Evolutionary conservation across 192 early-diverging fungal species (phyloP), one percentile per base, ranked within the genome.

Genomic region (Coemansia sp.): DNA sequence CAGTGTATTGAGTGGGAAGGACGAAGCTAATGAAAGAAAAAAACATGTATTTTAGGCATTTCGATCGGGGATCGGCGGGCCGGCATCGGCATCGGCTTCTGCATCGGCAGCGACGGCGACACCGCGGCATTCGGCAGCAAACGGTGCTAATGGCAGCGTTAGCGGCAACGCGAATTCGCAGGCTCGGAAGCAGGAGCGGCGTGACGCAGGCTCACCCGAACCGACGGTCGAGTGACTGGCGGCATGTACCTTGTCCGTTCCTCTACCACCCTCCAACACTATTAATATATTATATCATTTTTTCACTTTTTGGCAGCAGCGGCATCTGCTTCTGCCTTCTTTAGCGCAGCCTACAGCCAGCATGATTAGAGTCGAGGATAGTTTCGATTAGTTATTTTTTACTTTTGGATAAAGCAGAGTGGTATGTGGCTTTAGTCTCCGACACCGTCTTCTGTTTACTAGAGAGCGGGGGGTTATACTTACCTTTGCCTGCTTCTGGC

Each of bases 401-500:
- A 40, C 41, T 22, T 60, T 47, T n/a, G 14, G 27, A 53, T 21
- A 18, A n/a, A 53, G 51, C 39, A 40, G 14, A 40, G 6, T 13
- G 18, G 5, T 21, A n/a, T n/a, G n/a, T n/a, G n/a, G n/a, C n/a
- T n/a, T n/a, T n/a, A n/a, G n/a, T n/a, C n/a, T n/a, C n/a, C n/a
- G n/a, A n/a, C n/a, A n/a, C n/a, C n/a, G n/a, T n/a, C n/a, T n/a
- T n/a, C n/a, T n/a, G n/a, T n/a, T n/a, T n/a, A n/a, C n/a, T n/a
- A n/a, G n/a, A n/a, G n/a, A n/a, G n/a, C n/a, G 34, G 34, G 7
- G 34, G 34, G 7, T 23, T 18, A 30, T n/a, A 66, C 62, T 60
- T 57, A 66, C 69, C 19, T 54, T 34, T 27, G 41, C 46, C 55
- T 81, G 80, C 53, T 81, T 81, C 42, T 66, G 57, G 41, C 75